Base-by-base conservation (phyloP, 129 eudicot genomes). In the Escallonia herrerae region DNA sequence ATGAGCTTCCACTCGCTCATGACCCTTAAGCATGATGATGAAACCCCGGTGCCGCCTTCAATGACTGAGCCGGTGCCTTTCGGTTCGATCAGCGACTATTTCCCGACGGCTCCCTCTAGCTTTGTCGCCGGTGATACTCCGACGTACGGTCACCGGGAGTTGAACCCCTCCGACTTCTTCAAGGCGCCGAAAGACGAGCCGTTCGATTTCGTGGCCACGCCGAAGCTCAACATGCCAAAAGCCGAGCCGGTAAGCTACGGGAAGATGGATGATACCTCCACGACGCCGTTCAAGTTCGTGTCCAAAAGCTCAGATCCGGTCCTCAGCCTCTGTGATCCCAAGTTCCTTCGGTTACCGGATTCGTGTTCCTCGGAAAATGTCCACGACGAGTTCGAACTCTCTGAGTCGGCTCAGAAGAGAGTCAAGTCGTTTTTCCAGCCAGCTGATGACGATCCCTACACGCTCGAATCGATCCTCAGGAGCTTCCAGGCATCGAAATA, bases 281-380 rank as follows among this genome's bases (percentile, higher is more conserved):
- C 39, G 11, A 67, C 66, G 14, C 41, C 60, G 4, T 63, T 63
- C 46, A 46, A 6, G 64, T 64, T 68, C 45, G 22, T 0, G 15
- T 77, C 79, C 42, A 12, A 40, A 3, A n/a, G 12, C 67, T 53
- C 61, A n/a, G 41, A 15, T 66, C 62, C 54, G 15, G 33, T 14
- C 3, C 7, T 43, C 5, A 45, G 38, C 8, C 6, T 64, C 55
- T 43, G 9, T 47, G n/a, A 57, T 40, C 5, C 79, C 48, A 15
- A 10, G 10, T 77, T 73, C 68, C 33, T 9, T 46, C 77, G 70
- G 63, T 66, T 77, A 66, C 86, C 83, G 55, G 73, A 74, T 46
- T 70, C 74, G n/a, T 60, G 58, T 15, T 70, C 80, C 2, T 2
- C 66, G 14, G 78, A 75, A 46, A 66, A 51, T 11, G 39, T 53